Evolutionary conservation across 2,329 filamentous ascomycete genomes (phyloP).

Genomic region (Trichoderma koningiopsis): DNA sequence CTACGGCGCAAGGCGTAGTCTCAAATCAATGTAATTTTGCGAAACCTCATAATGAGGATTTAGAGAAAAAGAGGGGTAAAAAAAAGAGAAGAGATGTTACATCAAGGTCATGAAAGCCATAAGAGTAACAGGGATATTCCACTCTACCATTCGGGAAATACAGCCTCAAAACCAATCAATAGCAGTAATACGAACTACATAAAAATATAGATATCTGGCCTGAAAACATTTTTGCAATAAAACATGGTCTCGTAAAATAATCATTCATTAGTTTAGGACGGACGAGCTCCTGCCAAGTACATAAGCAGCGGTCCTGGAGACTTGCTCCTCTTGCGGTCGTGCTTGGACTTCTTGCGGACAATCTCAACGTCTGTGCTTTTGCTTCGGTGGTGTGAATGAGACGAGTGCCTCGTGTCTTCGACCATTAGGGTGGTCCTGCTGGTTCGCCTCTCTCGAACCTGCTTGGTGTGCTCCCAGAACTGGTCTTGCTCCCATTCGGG

Average conservation of each 20-base stretch:
- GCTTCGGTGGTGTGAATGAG: slow-evolving; percentile 42
- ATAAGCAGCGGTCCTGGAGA: slow-evolving; percentile 58
- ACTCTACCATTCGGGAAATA: background rate
- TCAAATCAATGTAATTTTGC: slow-evolving; percentile 6
- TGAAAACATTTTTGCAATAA: background rate
- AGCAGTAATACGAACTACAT: slow-evolving; percentile 14
- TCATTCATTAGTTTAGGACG: slow-evolving; percentile 37
- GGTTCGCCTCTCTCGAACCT: slow-evolving; percentile 59
- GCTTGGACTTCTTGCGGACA: slow-evolving; percentile 55
- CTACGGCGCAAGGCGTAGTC: slow-evolving; percentile 11
- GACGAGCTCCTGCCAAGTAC: slow-evolving; percentile 58
- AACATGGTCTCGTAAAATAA: background rate
- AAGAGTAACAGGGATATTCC: background rate
- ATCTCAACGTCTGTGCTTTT: slow-evolving; percentile 51
- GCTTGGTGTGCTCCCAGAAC: slow-evolving; percentile 71
- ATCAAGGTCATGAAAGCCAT: background rate
- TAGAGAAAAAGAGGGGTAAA: background rate
- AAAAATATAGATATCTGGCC: slow-evolving; percentile 5
- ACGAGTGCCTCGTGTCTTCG: slow-evolving; percentile 46
- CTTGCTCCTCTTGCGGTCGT: slow-evolving; percentile 56
- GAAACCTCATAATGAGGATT: no score
- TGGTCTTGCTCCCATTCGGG: slow-evolving; percentile 70
- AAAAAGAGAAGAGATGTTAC: background rate
- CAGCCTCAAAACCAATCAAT: slow-evolving; percentile 9
- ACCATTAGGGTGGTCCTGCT: slow-evolving; percentile 53